Evolutionary conservation across 2,329 filamentous ascomycete species (phyloP).

Genomic region (Fusarium transvaalense): DNA sequence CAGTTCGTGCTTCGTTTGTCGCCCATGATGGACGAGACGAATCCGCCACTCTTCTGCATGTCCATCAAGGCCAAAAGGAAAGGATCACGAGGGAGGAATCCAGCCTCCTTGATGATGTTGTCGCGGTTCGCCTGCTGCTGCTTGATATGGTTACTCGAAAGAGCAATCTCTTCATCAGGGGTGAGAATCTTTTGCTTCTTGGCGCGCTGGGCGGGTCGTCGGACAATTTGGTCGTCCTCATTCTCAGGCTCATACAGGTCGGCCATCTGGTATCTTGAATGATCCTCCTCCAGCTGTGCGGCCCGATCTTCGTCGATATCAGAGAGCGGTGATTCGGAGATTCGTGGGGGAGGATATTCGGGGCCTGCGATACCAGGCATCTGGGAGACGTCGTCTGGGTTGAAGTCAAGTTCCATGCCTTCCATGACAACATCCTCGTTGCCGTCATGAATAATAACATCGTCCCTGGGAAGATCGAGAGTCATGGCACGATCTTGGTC

Average conservation of each 20-base stretch:
- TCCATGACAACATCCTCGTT: slow-evolving; percentile 72
- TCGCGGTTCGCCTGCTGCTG: slow-evolving; percentile 87
- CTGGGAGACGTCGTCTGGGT: slow-evolving; percentile 70
- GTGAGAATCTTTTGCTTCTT: slow-evolving; percentile 83
- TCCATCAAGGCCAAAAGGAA: slow-evolving; percentile 88
- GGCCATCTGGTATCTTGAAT: slow-evolving; percentile 64
- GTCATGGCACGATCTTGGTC: slow-evolving; percentile 68
- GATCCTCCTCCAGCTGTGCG: slow-evolving; percentile 70
- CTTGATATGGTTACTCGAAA: slow-evolving; percentile 83
- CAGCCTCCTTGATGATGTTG: slow-evolving; percentile 84
- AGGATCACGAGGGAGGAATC: slow-evolving; percentile 88
- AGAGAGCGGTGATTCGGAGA: slow-evolving; percentile 77
- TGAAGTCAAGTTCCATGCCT: slow-evolving; percentile 72
- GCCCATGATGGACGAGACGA: slow-evolving; percentile 87
- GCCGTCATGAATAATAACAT: slow-evolving; percentile 71
- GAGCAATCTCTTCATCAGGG: slow-evolving; percentile 83
- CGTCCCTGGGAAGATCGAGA: slow-evolving; percentile 65
- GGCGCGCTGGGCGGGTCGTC: slow-evolving; percentile 77
- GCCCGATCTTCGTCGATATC: slow-evolving; percentile 75
- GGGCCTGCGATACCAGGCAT: slow-evolving; percentile 63
- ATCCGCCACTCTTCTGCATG: slow-evolving; percentile 90
- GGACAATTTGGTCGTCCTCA: slow-evolving; percentile 70
- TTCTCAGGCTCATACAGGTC: slow-evolving; percentile 73
- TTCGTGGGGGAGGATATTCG: slow-evolving; percentile 68
- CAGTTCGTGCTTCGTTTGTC: slow-evolving; percentile 82